phyloP scores from a whole-genome alignment of 345 rosid genomes.

The Brassica juncea region DNA sequence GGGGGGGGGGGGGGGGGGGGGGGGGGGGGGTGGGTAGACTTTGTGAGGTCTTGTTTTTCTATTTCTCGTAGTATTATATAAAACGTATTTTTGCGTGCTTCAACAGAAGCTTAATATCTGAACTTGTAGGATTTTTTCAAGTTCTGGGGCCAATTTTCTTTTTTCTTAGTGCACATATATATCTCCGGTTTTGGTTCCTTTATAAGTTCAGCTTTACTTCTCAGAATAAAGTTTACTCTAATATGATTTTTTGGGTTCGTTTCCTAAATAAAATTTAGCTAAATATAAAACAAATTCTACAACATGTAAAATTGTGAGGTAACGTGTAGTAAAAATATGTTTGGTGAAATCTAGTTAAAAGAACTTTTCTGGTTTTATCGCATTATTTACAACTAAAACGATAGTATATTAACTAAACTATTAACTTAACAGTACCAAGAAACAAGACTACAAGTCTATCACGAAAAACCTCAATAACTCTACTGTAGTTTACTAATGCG shows the following conservation, averaged over 20 bases:
- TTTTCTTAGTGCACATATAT: neutral
- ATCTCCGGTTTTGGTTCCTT: neutral
- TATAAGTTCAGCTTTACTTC: neutral
- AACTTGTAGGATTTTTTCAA: neutral
- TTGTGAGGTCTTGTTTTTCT: constrained; percentile 1
- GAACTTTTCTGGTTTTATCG: neutral
- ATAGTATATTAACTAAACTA: neutral
- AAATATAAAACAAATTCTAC: neutral
- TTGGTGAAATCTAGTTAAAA: neutral
- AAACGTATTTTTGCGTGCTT: neutral
- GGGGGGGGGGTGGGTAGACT: neutral
- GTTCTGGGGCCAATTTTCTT: neutral
- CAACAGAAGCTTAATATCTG: constrained; percentile 1
- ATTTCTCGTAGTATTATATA: neutral
- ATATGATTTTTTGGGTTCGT: neutral
- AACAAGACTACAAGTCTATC: neutral
- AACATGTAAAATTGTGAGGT: neutral
- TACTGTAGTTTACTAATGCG: neutral
- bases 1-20: neutral
- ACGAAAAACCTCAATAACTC: neutral
- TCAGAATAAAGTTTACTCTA: neutral
- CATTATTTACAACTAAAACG: neutral
- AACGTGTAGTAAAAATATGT: neutral
- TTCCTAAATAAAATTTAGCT: neutral
- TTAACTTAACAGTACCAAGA: neutral